These are phyloP conservation scores for Lophium mytilinum DNA, from an alignment of 495 filamentous ascomycete species.

Conservation along the genomic window DNA sequence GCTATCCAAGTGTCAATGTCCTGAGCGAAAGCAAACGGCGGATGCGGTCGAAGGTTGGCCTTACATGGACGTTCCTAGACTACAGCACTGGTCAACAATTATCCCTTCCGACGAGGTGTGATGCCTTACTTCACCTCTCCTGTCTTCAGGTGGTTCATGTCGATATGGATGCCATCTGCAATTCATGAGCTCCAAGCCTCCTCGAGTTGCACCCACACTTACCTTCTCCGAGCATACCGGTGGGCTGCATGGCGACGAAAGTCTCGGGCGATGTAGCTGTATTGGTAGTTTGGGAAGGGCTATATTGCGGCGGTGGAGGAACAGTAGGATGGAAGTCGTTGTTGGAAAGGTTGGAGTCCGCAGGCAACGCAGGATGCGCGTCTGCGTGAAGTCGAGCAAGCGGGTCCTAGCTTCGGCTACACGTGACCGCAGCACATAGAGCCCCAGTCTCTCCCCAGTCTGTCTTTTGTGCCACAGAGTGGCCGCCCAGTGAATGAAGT, in stretches of 20 bases:
- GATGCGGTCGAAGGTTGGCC: conserved; percentile 26
- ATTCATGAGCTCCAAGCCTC: conserved; percentile 7
- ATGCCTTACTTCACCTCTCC: conserved; percentile 71
- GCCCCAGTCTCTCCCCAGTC: background rate
- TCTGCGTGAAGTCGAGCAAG: background rate
- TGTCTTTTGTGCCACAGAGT: too few relatives aligned
- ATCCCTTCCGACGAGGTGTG: background rate
- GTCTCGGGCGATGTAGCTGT: background rate
- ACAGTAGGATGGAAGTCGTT: background rate
- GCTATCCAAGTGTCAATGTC: conserved; percentile 34
- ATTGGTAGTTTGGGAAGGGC: background rate
- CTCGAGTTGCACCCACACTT: background rate
- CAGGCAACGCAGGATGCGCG: background rate
- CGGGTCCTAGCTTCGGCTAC: background rate
- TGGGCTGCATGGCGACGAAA: conserved; percentile 15
- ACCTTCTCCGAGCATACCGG: conserved; percentile 39
- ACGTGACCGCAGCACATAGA: background rate
- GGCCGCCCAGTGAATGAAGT: too few relatives aligned
- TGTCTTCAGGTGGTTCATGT: conserved; percentile 92
- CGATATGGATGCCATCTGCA: conserved; percentile 94
- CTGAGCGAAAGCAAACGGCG: background rate
- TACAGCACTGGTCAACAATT: conserved; percentile 26
- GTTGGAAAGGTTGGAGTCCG: background rate
- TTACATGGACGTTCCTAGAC: conserved; percentile 97
- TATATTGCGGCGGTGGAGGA: background rate